Evolutionary conservation across 23 red algal species (phyloP).

Genomic region (Gracilaria domingensis): DNA sequence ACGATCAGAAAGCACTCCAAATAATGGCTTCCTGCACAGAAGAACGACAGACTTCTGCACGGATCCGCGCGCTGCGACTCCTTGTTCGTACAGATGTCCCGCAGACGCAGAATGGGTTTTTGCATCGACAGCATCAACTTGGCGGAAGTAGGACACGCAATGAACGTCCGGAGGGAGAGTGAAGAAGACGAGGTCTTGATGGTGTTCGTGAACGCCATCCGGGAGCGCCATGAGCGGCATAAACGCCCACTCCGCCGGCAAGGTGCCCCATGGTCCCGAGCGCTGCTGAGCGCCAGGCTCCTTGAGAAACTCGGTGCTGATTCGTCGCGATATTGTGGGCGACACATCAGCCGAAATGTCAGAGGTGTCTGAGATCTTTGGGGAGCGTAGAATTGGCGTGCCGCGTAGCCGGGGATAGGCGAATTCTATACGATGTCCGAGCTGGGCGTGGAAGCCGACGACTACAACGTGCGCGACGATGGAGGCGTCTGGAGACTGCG

Average conservation of each 20-base stretch:
- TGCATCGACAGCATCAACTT: conserved; percentile 69
- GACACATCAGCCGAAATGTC: conserved; percentile 62
- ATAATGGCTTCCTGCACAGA: conserved; percentile 81
- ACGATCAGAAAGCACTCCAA: conserved; percentile 81
- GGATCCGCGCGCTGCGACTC: conserved; percentile 78
- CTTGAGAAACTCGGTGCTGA: background rate
- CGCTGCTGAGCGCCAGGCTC: background rate
- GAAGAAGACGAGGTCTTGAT: conserved; percentile 80
- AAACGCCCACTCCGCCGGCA: conserved; percentile 74
- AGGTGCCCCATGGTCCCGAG: conserved; percentile 54
- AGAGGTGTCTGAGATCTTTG: conserved; percentile 77
- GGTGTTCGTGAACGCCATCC: conserved; percentile 83
- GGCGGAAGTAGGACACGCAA: conserved; percentile 85
- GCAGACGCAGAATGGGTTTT: conserved; percentile 63
- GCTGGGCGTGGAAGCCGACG: conserved; percentile 90
- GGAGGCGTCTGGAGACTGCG: conserved; percentile 30
- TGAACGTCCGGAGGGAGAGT: conserved; percentile 71
- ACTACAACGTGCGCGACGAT: conserved; percentile 91
- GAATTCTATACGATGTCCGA: conserved; percentile 90
- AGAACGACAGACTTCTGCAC: conserved; percentile 94
- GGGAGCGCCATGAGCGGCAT: conserved; percentile 90
- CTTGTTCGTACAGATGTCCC: conserved; percentile 41
- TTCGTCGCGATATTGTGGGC: conserved; percentile 29
- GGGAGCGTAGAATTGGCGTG: conserved; percentile 76
- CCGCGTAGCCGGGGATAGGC: conserved; percentile 88